Conservation (phyloP, 2,329 filamentous ascomycete species). For the Cladosporium sp. region DNA sequence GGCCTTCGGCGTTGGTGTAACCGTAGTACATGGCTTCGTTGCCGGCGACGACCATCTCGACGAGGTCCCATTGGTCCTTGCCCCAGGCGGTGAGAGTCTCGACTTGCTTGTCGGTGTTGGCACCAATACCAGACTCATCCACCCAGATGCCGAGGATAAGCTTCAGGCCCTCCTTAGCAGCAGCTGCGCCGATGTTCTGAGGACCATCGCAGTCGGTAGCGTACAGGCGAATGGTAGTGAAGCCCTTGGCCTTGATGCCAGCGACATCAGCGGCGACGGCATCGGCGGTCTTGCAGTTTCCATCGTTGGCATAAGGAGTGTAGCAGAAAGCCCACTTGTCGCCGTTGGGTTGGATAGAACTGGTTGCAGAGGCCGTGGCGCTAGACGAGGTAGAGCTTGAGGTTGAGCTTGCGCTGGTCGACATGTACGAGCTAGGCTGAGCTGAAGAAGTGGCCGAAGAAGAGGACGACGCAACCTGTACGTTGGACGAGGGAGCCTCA, state of each 20-base stretch:
- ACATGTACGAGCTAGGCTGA: conserved; percentile 22
- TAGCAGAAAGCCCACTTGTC: conserved; percentile 48
- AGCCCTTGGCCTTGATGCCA: conserved; percentile 44
- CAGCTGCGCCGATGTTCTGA: conserved; percentile 67
- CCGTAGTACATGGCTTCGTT: conserved; percentile 85
- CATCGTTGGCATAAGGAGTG: conserved; percentile 42
- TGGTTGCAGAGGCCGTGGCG: conserved; percentile 2
- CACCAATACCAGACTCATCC: conserved; percentile 56
- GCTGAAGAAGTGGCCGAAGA: conserved; percentile 27
- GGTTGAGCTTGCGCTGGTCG: conserved; percentile 17
- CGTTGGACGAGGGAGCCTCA: not conserved
- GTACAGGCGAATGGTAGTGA: conserved; percentile 75
- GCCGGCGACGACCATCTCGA: conserved; percentile 78
- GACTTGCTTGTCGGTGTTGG: conserved; percentile 63
- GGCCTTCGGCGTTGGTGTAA: conserved; percentile 59
- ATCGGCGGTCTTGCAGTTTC: conserved; percentile 39
- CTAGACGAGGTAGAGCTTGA: not conserved
- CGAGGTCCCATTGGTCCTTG: conserved; percentile 65
- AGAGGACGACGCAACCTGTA: not conserved
- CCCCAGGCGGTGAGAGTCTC: conserved; percentile 70
- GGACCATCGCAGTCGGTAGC: conserved; percentile 86
- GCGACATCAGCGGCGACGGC: conserved; percentile 40
- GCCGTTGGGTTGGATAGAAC: conserved; percentile 33
- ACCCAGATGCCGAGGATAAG: conserved; percentile 89
- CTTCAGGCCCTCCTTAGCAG: conserved; percentile 62